Conservation (phyloP, 2,329 filamentous ascomycete genomes). For the Plectosphaerella sp. region DNA sequence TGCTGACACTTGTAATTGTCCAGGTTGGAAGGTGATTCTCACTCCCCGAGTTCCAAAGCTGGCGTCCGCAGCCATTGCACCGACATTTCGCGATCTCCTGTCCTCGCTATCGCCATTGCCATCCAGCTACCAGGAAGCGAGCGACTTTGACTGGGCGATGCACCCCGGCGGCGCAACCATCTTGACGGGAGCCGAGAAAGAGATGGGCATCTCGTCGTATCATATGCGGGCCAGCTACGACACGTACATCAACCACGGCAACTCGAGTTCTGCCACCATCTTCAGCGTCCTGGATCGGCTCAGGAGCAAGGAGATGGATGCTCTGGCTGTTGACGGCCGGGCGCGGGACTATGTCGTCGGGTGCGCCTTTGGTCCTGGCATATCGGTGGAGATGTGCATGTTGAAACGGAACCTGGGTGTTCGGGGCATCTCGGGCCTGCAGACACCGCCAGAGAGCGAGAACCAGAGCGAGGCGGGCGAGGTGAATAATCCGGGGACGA, state of each 20-base stretch:
- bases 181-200: slow-evolving; percentile 56
- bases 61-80: slow-evolving; percentile 43
- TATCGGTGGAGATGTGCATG: slow-evolving; percentile 65
- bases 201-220: slow-evolving; percentile 52
- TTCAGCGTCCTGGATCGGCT: slow-evolving; percentile 62
- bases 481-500: background rate
- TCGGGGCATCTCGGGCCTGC: slow-evolving; percentile 29
- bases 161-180: slow-evolving; percentile 68
- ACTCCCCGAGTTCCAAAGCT: slow-evolving; percentile 57
- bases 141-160: slow-evolving; percentile 69
- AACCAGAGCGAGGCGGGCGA: slow-evolving; percentile 34
- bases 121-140: slow-evolving; percentile 34
- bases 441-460: slow-evolving; percentile 51
- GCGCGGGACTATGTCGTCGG: slow-evolving; percentile 57
- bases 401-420: slow-evolving; percentile 43
- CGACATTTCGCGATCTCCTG: slow-evolving; percentile 52
- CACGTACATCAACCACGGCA: slow-evolving; percentile 64
- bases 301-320: slow-evolving; percentile 56
- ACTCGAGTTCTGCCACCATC: slow-evolving; percentile 65
- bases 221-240: slow-evolving; percentile 68
- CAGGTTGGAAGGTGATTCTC: slow-evolving; percentile 64
- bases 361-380: slow-evolving; percentile 67
- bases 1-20: slow-evolving; percentile 11
- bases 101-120: slow-evolving; percentile 41
- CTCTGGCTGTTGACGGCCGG: slow-evolving; percentile 42